Conservation (phyloP, 306 rosid species). For the Fagus crenata region DNA sequence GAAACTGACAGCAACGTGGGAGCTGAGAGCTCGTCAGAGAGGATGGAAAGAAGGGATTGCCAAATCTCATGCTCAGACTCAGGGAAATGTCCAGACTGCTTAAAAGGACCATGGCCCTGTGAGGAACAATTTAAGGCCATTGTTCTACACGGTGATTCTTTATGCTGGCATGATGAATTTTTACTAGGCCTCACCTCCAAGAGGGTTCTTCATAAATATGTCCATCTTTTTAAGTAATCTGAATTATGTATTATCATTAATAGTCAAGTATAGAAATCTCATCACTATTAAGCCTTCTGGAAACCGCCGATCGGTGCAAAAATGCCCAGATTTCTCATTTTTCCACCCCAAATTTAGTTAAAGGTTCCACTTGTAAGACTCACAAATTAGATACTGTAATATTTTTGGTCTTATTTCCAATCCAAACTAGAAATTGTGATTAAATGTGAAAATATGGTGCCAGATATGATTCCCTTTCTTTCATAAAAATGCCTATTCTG, state of each 20-base stretch:
- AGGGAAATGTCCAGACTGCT: slow-evolving; percentile 61
- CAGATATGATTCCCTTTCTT: background rate
- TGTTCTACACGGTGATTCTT: slow-evolving; percentile 27
- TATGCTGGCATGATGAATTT: slow-evolving; percentile 24
- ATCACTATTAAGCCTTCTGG: slow-evolving; percentile 13
- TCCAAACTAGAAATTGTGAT: slow-evolving; percentile 9
- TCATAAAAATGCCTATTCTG: background rate
- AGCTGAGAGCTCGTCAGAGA: slow-evolving; percentile 87
- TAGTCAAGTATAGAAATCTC: slow-evolving; percentile 43
- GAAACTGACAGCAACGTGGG: slow-evolving; percentile 80
- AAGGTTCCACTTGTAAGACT: slow-evolving; percentile 30
- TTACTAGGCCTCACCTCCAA: slow-evolving; percentile 15
- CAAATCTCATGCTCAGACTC: slow-evolving; percentile 55
- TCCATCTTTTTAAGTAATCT: slow-evolving; percentile 12
- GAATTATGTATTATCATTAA: slow-evolving; percentile 28
- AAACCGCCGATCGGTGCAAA: slow-evolving; percentile 21
- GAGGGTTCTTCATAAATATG: slow-evolving; percentile 21
- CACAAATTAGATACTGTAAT: slow-evolving; percentile 9
- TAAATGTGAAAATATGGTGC: slow-evolving; percentile 14
- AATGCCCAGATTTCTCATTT: slow-evolving; percentile 16
- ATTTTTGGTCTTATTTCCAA: background rate
- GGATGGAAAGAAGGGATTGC: slow-evolving; percentile 92
- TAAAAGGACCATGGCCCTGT: slow-evolving; percentile 32
- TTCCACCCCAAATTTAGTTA: background rate
- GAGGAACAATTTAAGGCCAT: slow-evolving; percentile 31